phyloP scores from a whole-genome alignment of 768 basidiomycete species.

The Lentinula guzmanii region DNA sequence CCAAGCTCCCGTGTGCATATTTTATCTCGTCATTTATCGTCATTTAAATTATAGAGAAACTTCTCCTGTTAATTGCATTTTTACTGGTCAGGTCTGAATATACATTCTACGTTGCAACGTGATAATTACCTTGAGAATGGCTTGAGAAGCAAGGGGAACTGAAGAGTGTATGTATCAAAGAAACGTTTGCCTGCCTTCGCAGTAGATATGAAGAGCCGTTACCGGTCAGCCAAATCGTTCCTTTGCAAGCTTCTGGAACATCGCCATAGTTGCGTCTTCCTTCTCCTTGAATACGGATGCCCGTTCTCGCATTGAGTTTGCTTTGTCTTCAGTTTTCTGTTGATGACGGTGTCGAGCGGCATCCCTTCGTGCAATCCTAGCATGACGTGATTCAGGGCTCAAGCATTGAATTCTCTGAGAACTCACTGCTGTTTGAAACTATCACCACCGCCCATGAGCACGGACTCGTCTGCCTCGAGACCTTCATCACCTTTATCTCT shows the following conservation, averaged over 20 bases:
- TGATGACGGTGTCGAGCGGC: slow-evolving; percentile 59
- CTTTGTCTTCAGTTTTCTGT: slow-evolving; percentile 54
- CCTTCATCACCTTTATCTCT: slow-evolving; percentile 76
- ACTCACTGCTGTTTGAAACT: slow-evolving; percentile 75
- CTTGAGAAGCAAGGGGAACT: background rate
- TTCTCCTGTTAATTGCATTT: background rate
- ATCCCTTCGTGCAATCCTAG: slow-evolving; percentile 71
- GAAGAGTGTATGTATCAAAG: background rate
- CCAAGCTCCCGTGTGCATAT: background rate
- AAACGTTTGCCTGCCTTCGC: background rate
- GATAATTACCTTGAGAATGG: background rate
- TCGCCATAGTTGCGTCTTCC: slow-evolving; percentile 92
- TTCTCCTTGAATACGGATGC: slow-evolving; percentile 62
- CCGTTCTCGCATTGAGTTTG: slow-evolving; percentile 52
- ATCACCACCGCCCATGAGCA: slow-evolving; percentile 77
- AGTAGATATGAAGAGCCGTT: background rate
- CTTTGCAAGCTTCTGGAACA: slow-evolving; percentile 92
- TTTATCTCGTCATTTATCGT: background rate
- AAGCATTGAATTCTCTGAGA: background rate
- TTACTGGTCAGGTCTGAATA: background rate
- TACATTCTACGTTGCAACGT: background rate
- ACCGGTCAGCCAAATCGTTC: slow-evolving; percentile 65
- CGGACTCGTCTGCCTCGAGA: slow-evolving; percentile 71
- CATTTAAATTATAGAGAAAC: background rate
- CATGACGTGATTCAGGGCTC: background rate